A percentile compares a stretch with the other conserved stretches of the same genome.
phyloP scores from a whole-genome alignment of 345 rosid species.

The Euphorbia tirucalli region DNA sequence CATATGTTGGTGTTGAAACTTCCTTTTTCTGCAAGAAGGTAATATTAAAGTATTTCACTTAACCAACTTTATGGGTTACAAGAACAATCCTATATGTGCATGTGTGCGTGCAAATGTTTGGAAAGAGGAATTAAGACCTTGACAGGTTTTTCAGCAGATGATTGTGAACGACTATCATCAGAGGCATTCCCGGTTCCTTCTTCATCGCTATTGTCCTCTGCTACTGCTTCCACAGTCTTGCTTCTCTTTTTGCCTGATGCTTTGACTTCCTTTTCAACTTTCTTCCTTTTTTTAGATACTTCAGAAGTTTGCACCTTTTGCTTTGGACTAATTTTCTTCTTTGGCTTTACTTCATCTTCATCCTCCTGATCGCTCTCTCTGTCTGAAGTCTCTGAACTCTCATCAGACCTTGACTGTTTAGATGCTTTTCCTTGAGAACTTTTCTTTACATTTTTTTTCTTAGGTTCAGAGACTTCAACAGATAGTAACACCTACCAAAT shows the following conservation, averaged over 20 bases:
- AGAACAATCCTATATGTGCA: not conserved
- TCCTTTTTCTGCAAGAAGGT: conserved; percentile 62
- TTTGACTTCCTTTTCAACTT: conserved; percentile 43
- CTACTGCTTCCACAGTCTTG: conserved; percentile 44
- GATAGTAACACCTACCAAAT: conserved; percentile 44
- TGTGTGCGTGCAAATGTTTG: not conserved
- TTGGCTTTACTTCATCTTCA: conserved; percentile 45
- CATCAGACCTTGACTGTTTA: conserved; percentile 32
- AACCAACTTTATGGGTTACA: conserved; percentile 9
- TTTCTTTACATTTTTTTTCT: conserved; percentile 41
- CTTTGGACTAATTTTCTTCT: conserved; percentile 44
- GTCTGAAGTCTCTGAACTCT: conserved; percentile 44
- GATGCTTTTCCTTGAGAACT: conserved; percentile 39
- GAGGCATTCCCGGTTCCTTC: conserved; percentile 48
- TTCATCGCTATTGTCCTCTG: conserved; percentile 41
- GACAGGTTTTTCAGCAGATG: conserved; percentile 44
- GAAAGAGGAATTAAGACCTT: conserved; percentile 40
- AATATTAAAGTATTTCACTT: conserved; percentile 10
- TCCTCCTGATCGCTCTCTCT: conserved; percentile 36
- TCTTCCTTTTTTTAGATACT: conserved; percentile 50
- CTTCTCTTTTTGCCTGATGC: conserved; percentile 45
- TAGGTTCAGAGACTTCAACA: conserved; percentile 41
- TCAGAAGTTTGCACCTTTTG: conserved; percentile 42
- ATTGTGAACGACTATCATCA: conserved; percentile 48
- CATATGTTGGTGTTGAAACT: conserved; percentile 55